phyloP scores from a whole-genome alignment of 148 eudicot genomes.

The Rhododendron vialii region DNA sequence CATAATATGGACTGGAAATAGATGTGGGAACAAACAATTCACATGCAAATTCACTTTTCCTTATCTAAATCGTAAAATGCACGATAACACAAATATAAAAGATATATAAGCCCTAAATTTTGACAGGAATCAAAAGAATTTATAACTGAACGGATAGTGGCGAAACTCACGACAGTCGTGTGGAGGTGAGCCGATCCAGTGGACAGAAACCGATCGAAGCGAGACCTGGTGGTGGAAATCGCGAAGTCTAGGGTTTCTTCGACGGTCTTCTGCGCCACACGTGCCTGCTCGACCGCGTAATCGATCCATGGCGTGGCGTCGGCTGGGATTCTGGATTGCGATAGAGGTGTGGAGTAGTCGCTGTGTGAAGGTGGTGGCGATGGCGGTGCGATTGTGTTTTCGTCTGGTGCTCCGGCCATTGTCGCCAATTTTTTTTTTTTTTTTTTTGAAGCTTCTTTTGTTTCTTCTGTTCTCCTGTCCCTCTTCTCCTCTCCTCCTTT shows the following conservation, averaged over 20 bases:
- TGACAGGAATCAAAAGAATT: background rate
- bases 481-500: too few relatives aligned
- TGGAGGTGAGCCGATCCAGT: conserved; percentile 67
- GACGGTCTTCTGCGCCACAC: conserved; percentile 33
- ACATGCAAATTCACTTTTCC: background rate
- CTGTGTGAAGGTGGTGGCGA: background rate
- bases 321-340: conserved; percentile 26
- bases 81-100: background rate
- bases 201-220: conserved; percentile 53
- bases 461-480: background rate
- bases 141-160: background rate
- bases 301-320: conserved; percentile 53
- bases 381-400: conserved; percentile 12
- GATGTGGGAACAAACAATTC: background rate
- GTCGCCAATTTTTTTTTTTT: conserved; percentile 22
- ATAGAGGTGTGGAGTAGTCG: conserved; percentile 10
- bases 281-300: conserved; percentile 50
- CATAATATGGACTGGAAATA: background rate
- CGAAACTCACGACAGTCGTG: conserved; percentile 45
- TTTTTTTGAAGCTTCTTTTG: background rate
- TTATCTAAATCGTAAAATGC: background rate
- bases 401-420: conserved; percentile 30
- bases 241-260: conserved; percentile 38
- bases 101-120: background rate
- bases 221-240: conserved; percentile 39